Percentiles rank a stretch among this genome's conserved stretches.
phyloP scores from a whole-genome alignment of 1,284 basidiomycete genomes.

The Irpex lacteus region DNA sequence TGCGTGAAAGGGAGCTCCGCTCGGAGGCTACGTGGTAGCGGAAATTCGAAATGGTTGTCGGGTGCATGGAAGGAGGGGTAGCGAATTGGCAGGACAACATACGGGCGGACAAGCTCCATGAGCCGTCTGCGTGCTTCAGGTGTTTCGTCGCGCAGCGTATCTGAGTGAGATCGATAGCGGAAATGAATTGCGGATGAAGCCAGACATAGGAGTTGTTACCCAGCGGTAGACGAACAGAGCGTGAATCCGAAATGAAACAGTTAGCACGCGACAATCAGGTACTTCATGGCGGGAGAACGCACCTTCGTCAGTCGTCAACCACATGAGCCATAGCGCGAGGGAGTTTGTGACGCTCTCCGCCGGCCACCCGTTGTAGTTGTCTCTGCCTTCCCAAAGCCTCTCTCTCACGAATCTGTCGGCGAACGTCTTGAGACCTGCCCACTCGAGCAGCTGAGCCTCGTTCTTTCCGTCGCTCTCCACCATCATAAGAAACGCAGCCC shows the following conservation, averaged over 20 bases:
- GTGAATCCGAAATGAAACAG: not conserved
- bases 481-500: conserved; percentile 61
- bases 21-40: conserved; percentile 31
- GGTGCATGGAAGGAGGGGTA: conserved; percentile 60
- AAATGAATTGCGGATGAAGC: not conserved
- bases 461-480: conserved; percentile 80
- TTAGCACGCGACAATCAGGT: not conserved
- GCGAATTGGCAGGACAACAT: conserved; percentile 41
- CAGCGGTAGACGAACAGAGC: not conserved
- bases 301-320: conserved; percentile 56
- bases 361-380: conserved; percentile 50
- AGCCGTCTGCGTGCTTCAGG: conserved; percentile 41
- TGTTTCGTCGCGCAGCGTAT: conserved; percentile 42
- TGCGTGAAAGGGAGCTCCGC: conserved; percentile 36
- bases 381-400: conserved; percentile 44
- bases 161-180: conserved; percentile 29
- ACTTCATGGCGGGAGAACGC: conserved; percentile 15
- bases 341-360: conserved; percentile 45
- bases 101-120: conserved; percentile 53
- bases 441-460: conserved; percentile 49
- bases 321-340: conserved; percentile 62
- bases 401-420: conserved; percentile 44
- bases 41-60: conserved; percentile 55
- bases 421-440: conserved; percentile 45
- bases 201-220: not conserved